These are phyloP conservation scores for Cystofilobasidium macerans DNA, from an alignment of 768 basidiomycete species.

Conservation along the genomic window DNA sequence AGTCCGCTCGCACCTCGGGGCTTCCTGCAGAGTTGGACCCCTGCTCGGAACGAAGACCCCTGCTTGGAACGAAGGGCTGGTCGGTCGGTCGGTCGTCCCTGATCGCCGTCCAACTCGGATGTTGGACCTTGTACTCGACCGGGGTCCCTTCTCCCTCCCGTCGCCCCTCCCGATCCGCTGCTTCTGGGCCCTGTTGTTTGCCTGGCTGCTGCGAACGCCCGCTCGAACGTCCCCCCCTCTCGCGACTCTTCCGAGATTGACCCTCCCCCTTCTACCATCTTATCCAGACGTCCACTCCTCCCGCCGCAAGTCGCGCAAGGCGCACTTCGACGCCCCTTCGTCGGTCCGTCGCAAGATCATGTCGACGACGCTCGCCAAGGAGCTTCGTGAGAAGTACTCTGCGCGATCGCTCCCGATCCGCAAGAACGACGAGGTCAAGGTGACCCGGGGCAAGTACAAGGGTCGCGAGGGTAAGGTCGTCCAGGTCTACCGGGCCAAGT, in stretches of 20 bases:
- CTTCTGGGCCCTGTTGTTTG: too few relatives aligned
- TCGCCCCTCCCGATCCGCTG: too few relatives aligned
- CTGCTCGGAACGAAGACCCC: too few relatives aligned
- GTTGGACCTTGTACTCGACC: too few relatives aligned
- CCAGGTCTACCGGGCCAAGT: constrained; percentile 92
- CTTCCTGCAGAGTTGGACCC: too few relatives aligned
- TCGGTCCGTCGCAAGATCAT: constrained; percentile 94
- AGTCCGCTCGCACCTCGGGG: too few relatives aligned
- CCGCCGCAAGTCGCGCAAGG: constrained; percentile 96
- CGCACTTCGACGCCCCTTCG: constrained; percentile 91
- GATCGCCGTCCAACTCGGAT: too few relatives aligned
- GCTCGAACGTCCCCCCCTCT: neutral
- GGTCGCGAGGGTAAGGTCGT: constrained; percentile 97
- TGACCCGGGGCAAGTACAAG: constrained; percentile 96
- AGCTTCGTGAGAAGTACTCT: constrained; percentile 81
- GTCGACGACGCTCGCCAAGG: constrained; percentile 91
- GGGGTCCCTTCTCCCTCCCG: too few relatives aligned
- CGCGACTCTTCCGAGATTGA: neutral
- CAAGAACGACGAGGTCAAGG: constrained; percentile 85
- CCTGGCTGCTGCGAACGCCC: too few relatives aligned
- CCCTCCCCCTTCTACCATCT: neutral
- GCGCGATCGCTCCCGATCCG: constrained; percentile 91
- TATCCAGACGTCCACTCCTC: constrained; percentile 26
- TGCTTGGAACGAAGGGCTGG: too few relatives aligned
- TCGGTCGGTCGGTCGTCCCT: too few relatives aligned